Conservation (phyloP, 257 asterid genomes). For the Mentha longifolia region DNA sequence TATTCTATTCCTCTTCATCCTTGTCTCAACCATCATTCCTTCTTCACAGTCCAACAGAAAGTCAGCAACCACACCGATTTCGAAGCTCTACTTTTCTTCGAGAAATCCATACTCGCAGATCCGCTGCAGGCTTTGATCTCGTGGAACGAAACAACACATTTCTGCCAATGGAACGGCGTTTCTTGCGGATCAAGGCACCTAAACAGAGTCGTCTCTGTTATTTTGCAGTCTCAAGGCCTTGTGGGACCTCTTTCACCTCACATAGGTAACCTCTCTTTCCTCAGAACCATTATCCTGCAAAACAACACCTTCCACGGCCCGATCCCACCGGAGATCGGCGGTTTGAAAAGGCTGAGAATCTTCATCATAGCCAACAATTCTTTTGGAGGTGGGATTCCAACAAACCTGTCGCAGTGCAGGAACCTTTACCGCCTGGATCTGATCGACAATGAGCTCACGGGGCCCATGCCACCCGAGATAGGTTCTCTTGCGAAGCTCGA, state of each 20-base stretch:
- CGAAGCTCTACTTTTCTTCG: neutral
- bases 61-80: neutral
- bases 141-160: neutral
- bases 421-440: neutral
- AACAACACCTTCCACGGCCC: constrained; percentile 14
- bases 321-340: neutral
- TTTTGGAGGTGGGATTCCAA: neutral
- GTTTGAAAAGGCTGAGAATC: neutral
- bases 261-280: constrained; percentile 20
- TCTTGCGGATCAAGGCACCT: neutral
- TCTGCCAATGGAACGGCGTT: constrained; percentile 8
- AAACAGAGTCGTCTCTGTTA: neutral
- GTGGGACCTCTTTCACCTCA: neutral
- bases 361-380: neutral
- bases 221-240: neutral
- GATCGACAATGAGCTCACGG: neutral
- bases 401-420: neutral
- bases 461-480: neutral
- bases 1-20: too few species aligned
- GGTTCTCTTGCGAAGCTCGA: neutral
- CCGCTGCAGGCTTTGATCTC: neutral
- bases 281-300: neutral
- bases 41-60: neutral
- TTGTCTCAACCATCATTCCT: too few species aligned
- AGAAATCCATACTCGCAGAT: neutral